Base-by-base conservation (phyloP, 140 eudicot genomes). In the Ambrosia hybrid region DNA sequence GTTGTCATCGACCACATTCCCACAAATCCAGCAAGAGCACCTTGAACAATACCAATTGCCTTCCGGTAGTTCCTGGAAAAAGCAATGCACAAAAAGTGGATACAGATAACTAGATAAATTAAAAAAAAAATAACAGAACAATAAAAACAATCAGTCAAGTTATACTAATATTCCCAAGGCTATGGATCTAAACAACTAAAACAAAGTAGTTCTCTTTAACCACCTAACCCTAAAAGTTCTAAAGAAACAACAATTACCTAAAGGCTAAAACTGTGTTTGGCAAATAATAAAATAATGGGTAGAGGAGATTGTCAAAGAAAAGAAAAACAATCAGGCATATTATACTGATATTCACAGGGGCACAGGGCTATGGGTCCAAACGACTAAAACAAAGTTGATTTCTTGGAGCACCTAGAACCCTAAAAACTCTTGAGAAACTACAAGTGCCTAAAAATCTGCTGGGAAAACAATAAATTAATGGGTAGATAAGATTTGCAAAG, bases 11-110 rank as follows among this genome's bases (percentile, higher is more conserved):
- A 86, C 99, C 41, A 81, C 82, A 55, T 79, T 80, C 70, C 92
- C 90, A 66, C 99, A 94, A 49, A 79, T 79, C 84, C 82, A 86
- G 82, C 99, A 94, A 53, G 95, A 81, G 88, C 97, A 94, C 55
- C 87, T 87, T 4, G 92, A 80, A 81, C 99, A 94, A 58, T 94
- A 94, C 99, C 99, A 94, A 75, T 83, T 88, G 71, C 99, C 99
- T 78, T 94, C 97, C 30, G 99, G 99, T 64, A 94, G 73, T 57
- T 90, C 97, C 99, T 94, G 82, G 51, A 57, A 17, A 51, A 73
- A 71, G 57, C 34, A 71, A 72, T 21, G 15, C 61, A 53, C 8
- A 56, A 33, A 16, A 61, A 57, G 70, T 36, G 38, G 34, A 68
- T 68, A 68, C 49, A 61, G 3, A 33, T 3, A 37, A 57, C 46